Evolutionary conservation across 108 stramenopile genomes (phyloP).

Genomic region (Chaetoceros tenuissimus): DNA sequence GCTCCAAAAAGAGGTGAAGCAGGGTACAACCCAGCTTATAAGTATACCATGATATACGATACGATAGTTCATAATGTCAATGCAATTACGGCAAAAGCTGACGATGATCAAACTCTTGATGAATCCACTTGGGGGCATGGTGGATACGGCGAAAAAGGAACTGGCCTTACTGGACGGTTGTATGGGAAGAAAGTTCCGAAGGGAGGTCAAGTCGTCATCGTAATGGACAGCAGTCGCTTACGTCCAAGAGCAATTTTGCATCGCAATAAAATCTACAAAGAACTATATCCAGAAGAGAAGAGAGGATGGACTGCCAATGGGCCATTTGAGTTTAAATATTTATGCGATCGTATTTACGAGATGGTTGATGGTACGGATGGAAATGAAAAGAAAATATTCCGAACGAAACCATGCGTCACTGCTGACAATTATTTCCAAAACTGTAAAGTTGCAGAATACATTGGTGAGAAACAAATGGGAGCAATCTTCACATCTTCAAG

Average conservation of each 20-base stretch:
- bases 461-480: constrained; percentile 9
- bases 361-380: neutral
- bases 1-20: neutral
- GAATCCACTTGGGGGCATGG: constrained; percentile 12
- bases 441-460: neutral
- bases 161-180: constrained; percentile 4
- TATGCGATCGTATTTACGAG: neutral
- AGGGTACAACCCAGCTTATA: constrained; percentile 4
- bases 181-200: neutral
- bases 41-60: constrained; percentile 11
- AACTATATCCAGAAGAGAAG: neutral
- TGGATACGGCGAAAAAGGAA: constrained; percentile 9
- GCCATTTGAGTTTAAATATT: constrained; percentile 4
- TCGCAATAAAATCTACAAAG: constrained; percentile 3
- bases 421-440: constrained; percentile 17
- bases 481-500: constrained; percentile 3
- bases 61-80: constrained; percentile 7
- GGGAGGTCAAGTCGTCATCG: constrained; percentile 12
- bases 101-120: constrained; percentile 4
- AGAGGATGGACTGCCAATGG: constrained; percentile 2
- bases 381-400: constrained; percentile 6
- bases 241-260: constrained; percentile 10
- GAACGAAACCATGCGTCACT: neutral
- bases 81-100: constrained; percentile 3
- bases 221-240: constrained; percentile 5